A percentile compares a stretch with the other conserved stretches of the same genome.
These are phyloP conservation scores for Paecilomyces dactylethromorphus DNA, from an alignment of 2,329 filamentous ascomycete genomes.

Conservation along the genomic window DNA sequence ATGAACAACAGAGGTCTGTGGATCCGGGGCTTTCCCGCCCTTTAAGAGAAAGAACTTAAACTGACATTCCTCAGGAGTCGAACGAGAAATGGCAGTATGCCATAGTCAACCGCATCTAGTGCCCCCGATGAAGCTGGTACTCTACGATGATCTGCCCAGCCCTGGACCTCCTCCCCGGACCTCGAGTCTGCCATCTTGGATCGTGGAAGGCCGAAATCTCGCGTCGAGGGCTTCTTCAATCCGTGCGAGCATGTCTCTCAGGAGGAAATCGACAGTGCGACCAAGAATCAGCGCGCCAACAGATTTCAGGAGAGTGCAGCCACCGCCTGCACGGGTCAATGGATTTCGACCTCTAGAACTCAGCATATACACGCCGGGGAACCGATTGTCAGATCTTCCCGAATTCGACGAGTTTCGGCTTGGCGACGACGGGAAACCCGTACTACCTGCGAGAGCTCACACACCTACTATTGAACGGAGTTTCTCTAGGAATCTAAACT, in stretches of 20 bases:
- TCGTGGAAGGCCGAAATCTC: constrained; percentile 31
- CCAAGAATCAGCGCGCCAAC: constrained; percentile 37
- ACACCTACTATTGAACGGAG: constrained; percentile 14
- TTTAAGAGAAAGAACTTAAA: not conserved
- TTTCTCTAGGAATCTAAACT: constrained; percentile 15
- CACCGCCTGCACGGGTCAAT: constrained; percentile 6
- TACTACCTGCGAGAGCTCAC: constrained; percentile 28
- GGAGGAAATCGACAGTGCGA: constrained; percentile 24
- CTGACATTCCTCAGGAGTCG: constrained; percentile 21
- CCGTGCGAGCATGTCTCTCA: constrained; percentile 34
- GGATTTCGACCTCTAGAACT: constrained; percentile 37
- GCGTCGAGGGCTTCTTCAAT: constrained; percentile 34
- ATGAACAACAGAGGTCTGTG: constrained; percentile 14
- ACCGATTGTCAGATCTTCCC: constrained; percentile 39
- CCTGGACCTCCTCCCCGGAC: constrained; percentile 21
- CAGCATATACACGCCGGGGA: constrained; percentile 39
- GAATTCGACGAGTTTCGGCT: constrained; percentile 35
- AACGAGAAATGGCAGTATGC: constrained; percentile 39
- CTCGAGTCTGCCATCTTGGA: constrained; percentile 34
- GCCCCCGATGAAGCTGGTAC: constrained; percentile 39
- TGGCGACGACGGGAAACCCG: constrained; percentile 18
- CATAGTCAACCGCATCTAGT: constrained; percentile 41
- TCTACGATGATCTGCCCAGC: constrained; percentile 35
- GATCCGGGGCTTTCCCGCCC: not conserved
- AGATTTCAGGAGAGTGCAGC: constrained; percentile 33